Evolutionary conservation across 441 rosid species (phyloP).

Genomic region (Corymbia calophylla): DNA sequence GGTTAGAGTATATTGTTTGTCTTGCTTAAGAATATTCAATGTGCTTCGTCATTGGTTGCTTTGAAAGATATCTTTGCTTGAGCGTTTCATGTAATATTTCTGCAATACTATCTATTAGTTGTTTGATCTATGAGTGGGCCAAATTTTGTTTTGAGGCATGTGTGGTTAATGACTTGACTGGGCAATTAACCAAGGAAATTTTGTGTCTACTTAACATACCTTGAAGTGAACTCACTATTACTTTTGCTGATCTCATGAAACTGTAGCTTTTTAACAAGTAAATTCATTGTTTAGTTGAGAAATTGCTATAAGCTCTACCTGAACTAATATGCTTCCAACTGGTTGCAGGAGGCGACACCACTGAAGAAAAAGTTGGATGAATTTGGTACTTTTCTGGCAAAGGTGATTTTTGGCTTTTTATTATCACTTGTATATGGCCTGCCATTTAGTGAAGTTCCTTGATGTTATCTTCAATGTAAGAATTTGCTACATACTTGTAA

Average conservation of each 20-base stretch:
- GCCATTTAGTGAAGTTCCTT: not conserved
- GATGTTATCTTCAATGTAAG: not conserved
- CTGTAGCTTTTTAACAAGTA: not conserved
- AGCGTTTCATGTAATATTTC: not conserved
- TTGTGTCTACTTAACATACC: not conserved
- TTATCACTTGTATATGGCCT: not conserved
- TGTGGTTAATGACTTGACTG: not conserved
- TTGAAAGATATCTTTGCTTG: not conserved
- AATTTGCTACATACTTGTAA: not conserved
- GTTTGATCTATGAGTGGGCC: not conserved
- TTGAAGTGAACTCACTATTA: not conserved
- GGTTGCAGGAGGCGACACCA: slow-evolving; percentile 87
- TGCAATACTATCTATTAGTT: not conserved
- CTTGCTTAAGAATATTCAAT: not conserved
- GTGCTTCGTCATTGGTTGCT: not conserved
- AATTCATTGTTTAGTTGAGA: not conserved
- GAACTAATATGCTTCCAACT: slow-evolving; percentile 1
- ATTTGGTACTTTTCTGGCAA: slow-evolving; percentile 96
- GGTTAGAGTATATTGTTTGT: not conserved
- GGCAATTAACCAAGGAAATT: not conserved
- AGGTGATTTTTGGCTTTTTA: slow-evolving; percentile 34
- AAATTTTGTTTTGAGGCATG: not conserved
- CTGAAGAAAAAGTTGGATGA: slow-evolving; percentile 97
- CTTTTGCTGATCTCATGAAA: not conserved
- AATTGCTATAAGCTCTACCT: not conserved